Conservation (phyloP, 805 yeast genomes). For the Candida alai region DNA sequence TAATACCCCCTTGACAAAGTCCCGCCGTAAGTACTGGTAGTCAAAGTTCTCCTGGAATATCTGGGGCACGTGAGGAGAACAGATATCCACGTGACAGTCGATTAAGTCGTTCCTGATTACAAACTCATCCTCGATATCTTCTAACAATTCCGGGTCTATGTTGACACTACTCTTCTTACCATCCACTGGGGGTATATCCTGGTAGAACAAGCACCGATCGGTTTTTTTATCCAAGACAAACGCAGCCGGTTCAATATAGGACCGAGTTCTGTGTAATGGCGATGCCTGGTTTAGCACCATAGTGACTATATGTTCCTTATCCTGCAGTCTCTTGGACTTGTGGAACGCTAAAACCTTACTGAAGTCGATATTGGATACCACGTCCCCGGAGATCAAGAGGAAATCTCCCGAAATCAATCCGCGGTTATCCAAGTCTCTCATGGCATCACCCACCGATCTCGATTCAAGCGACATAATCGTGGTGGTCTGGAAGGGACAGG, state of each 20-base stretch:
- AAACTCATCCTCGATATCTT: conserved; percentile 66
- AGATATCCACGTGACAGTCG: conserved; percentile 94
- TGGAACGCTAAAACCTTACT: conserved; percentile 71
- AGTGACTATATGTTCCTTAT: conserved; percentile 89
- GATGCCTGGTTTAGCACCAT: conserved; percentile 88
- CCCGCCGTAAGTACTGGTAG: conserved; percentile 80
- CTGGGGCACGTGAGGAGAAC: conserved; percentile 92
- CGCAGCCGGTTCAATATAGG: conserved; percentile 76
- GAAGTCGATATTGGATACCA: conserved; percentile 87
- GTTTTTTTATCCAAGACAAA: conserved; percentile 75
- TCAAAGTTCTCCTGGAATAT: conserved; percentile 96
- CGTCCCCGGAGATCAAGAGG: conserved; percentile 87
- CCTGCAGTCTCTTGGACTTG: conserved; percentile 62
- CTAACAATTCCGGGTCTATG: conserved; percentile 81
- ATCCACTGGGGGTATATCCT: conserved; percentile 60
- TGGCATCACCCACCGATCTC: conserved; percentile 92
- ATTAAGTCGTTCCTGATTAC: conserved; percentile 86
- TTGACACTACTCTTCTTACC: conserved; percentile 40
- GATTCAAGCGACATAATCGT: conserved; percentile 83
- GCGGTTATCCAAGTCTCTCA: conserved; percentile 91
- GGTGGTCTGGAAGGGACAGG: conserved; percentile 77
- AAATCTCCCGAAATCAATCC: conserved; percentile 91
- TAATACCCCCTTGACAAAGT: conserved; percentile 86
- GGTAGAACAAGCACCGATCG: conserved; percentile 79
- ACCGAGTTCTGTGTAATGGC: conserved; percentile 79